phyloP scores from a whole-genome alignment of 2,329 filamentous ascomycete genomes.

The Fonsecaea multimorphosa region DNA sequence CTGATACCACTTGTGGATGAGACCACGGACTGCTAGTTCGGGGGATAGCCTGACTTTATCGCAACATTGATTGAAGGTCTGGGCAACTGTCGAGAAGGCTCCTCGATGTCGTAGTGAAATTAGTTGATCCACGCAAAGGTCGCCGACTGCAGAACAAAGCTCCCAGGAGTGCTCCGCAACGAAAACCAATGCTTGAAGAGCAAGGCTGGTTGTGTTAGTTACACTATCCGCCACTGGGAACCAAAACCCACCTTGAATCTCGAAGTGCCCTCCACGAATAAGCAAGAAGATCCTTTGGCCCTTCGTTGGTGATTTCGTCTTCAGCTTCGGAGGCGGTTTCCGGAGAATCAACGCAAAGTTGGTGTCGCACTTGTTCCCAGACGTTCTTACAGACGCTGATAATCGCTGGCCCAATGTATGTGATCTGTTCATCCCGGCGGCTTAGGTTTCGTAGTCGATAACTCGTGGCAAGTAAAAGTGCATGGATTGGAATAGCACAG shows the following conservation, averaged over 20 bases:
- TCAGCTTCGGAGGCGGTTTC: slow-evolving; percentile 73
- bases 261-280: slow-evolving; percentile 96
- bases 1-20: slow-evolving; percentile 74
- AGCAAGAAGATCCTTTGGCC: slow-evolving; percentile 84
- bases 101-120: slow-evolving; percentile 85
- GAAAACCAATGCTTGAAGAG: slow-evolving; percentile 68
- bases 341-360: slow-evolving; percentile 91
- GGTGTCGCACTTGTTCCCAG: slow-evolving; percentile 75
- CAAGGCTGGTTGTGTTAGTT: slow-evolving; percentile 62
- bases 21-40: slow-evolving; percentile 49
- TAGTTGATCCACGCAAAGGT: slow-evolving; percentile 80
- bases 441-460: slow-evolving; percentile 28
- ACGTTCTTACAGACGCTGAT: slow-evolving; percentile 68
- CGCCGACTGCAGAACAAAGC: slow-evolving; percentile 71
- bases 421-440: slow-evolving; percentile 42
- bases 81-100: slow-evolving; percentile 89
- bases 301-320: slow-evolving; percentile 74
- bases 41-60: slow-evolving; percentile 63
- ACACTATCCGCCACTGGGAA: not conserved
- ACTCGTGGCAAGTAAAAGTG: slow-evolving; percentile 29
- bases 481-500: slow-evolving; percentile 34
- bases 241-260: slow-evolving; percentile 73
- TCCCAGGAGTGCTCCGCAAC: slow-evolving; percentile 54
- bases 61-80: slow-evolving; percentile 85
- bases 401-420: slow-evolving; percentile 52